Evolutionary conservation across 192 early-diverging fungal species (phyloP), one percentile per base, ranked within the genome.

Genomic region (Piromyces finnis): DNA sequence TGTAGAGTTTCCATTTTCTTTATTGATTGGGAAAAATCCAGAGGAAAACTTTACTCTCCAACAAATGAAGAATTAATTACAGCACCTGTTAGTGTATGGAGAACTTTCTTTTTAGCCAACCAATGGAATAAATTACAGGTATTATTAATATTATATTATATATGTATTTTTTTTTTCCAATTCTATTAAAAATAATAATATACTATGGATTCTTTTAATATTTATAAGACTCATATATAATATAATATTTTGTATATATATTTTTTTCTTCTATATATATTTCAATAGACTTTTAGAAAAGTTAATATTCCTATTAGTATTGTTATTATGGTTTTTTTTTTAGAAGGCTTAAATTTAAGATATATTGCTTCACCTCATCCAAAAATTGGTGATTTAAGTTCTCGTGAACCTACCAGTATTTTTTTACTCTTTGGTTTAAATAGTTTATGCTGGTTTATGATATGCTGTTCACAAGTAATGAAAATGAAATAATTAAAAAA

Each of bases 21-120:
- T 78, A 85, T 89, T 28, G 89, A 90, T 78, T 90, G 89, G 89
- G 89, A 90, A 82, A 85, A 87, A 37, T 81, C 86, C 9, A 82
- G 83, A 30, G 87, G 88, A 13, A 81, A 85, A 29, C 29, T 89
- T 13, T 30, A 78, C 28, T 77, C 30, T 78, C 28, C 27, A 28
- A 81, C 51, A 18, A 78, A 79, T 29, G 51, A 82, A 82, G 36
- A 77, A 77, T 51, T 59, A 30, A 78, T 83, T 22, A 15, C 82
- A 11, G 85, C 85, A 29, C 86, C 88, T 14, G 85, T 90, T 17
- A 88, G 86, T 77, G 84, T 88, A 13, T 90, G 89, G 89, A 68
- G 89, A 27, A 84, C 80, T 7, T 88, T 90, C 30, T 88, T 90
- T 77, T 82, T 88, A 84, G 85, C 84, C 1, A 90, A 90, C 77